Conservation (phyloP, 441 rosid genomes). For the Adansonia madagascariensis region DNA sequence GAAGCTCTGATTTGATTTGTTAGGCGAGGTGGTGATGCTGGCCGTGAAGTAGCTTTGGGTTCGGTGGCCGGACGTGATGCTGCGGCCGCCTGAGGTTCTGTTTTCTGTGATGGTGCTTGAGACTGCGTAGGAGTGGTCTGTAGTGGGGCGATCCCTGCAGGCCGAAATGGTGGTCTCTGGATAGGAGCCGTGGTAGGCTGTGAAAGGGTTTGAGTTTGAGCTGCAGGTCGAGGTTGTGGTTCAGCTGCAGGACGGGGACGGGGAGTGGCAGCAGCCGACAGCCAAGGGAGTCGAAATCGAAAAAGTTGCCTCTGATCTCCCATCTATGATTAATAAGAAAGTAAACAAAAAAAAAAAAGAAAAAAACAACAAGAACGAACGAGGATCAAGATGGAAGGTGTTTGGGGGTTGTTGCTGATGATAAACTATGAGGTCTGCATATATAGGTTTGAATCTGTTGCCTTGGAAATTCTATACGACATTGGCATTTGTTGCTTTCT, state of each 20-base stretch:
- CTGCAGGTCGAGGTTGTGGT: neutral
- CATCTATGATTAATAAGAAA: slow-evolving; percentile 35
- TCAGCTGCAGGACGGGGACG: slow-evolving; percentile 6
- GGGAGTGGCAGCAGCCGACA: slow-evolving; percentile 33
- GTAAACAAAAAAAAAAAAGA: neutral
- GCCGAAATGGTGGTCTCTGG: slow-evolving; percentile 47
- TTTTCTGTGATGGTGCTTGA: slow-evolving; percentile 23
- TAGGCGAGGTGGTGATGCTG: slow-evolving; percentile 2
- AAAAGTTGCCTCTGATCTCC: slow-evolving; percentile 50
- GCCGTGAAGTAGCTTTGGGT: slow-evolving; percentile 10
- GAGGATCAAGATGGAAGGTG: neutral
- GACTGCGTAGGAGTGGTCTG: slow-evolving; percentile 26
- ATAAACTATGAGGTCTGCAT: slow-evolving; percentile 27
- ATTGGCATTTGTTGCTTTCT: neutral
- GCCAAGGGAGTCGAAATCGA: slow-evolving; percentile 73
- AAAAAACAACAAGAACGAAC: neutral
- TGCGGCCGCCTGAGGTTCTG: slow-evolving; percentile 34
- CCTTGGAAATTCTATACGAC: slow-evolving; percentile 39
- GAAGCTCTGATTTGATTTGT: slow-evolving; percentile 21
- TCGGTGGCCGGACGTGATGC: slow-evolving; percentile 25
- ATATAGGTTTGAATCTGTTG: slow-evolving; percentile 38
- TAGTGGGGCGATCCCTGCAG: slow-evolving; percentile 42
- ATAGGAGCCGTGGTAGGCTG: slow-evolving; percentile 36
- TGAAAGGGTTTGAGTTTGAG: slow-evolving; percentile 39
- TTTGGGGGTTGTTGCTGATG: slow-evolving; percentile 14